These are phyloP conservation scores for Eryngium alpinum DNA, from an alignment of 140 eudicot species.

Conservation along the genomic window DNA sequence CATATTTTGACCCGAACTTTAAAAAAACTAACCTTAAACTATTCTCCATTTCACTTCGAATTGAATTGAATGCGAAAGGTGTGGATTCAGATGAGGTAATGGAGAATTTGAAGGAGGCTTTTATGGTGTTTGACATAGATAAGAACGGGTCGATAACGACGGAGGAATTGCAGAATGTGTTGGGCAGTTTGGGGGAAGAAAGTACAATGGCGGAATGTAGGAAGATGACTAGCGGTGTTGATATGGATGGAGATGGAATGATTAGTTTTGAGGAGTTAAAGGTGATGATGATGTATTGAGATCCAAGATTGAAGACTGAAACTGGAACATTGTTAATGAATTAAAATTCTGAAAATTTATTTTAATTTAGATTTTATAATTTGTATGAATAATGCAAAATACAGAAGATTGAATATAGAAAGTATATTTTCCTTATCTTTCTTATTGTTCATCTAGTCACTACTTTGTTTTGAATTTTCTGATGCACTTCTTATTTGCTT, in stretches of 20 bases:
- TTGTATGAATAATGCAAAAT: too few relatives aligned
- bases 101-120: constrained; percentile 39
- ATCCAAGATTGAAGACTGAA: too few relatives aligned
- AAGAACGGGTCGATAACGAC: constrained; percentile 47
- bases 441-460: too few relatives aligned
- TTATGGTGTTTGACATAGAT: constrained; percentile 43
- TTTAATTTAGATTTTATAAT: too few relatives aligned
- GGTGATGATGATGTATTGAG: constrained; percentile 56
- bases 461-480: too few relatives aligned
- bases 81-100: constrained; percentile 33
- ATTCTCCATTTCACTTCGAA: too few relatives aligned
- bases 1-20: too few relatives aligned
- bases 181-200: constrained; percentile 48
- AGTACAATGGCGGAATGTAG: constrained; percentile 38
- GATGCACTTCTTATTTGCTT: too few relatives aligned
- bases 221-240: constrained; percentile 54
- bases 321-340: too few relatives aligned
- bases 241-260: constrained; percentile 51
- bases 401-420: too few relatives aligned
- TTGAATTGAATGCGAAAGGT: constrained; percentile 43
- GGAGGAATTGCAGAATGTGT: constrained; percentile 42
- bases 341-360: constrained; percentile 28
- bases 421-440: too few relatives aligned
- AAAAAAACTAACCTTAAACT: too few relatives aligned
- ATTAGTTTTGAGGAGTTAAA: constrained; percentile 56